A percentile compares a stretch with the other conserved stretches of the same genome.
Evolutionary conservation across 2,329 filamentous ascomycete species (phyloP).

Genomic region (Byssoonygena ceratinophila): DNA sequence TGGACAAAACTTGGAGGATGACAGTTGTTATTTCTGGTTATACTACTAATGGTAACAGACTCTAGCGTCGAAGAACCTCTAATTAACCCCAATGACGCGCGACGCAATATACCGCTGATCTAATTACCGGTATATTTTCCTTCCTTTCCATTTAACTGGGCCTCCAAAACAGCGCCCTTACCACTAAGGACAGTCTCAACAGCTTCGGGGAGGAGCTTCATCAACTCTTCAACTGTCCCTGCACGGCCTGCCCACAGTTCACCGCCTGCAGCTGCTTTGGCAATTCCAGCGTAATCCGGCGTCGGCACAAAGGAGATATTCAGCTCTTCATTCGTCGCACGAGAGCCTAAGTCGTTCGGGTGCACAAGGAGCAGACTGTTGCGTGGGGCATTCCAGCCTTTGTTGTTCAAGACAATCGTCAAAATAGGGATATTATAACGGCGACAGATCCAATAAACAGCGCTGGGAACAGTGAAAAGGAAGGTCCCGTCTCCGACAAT

Average conservation of each 20-base stretch:
- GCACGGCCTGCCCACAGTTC: conserved; percentile 52
- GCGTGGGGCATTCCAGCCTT: conserved; percentile 59
- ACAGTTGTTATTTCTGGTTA: too few relatives aligned
- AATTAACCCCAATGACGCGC: too few relatives aligned
- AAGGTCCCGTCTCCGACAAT: conserved; percentile 60
- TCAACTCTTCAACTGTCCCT: conserved; percentile 46
- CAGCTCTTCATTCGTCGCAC: conserved; percentile 52
- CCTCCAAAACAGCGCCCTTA: conserved; percentile 52
- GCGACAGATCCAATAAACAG: conserved; percentile 58
- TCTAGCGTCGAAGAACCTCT: too few relatives aligned
- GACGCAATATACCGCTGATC: not conserved
- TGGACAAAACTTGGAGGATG: too few relatives aligned
- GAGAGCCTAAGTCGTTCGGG: conserved; percentile 51
- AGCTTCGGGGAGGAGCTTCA: conserved; percentile 46
- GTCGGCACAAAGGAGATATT: conserved; percentile 57
- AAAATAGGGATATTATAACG: conserved; percentile 56
- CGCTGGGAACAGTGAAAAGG: conserved; percentile 54
- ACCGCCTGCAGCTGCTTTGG: conserved; percentile 54
- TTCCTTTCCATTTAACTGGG: conserved; percentile 46
- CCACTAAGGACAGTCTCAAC: conserved; percentile 49
- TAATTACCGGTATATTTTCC: conserved; percentile 42
- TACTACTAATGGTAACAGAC: too few relatives aligned
- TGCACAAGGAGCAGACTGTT: conserved; percentile 54
- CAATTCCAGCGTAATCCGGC: conserved; percentile 58
- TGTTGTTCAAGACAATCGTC: conserved; percentile 59